Percentiles rank a stretch among this genome's conserved stretches.
phyloP scores from a whole-genome alignment of 176 grass and related monocot genomes.

The Echinochloa phyllopogon region DNA sequence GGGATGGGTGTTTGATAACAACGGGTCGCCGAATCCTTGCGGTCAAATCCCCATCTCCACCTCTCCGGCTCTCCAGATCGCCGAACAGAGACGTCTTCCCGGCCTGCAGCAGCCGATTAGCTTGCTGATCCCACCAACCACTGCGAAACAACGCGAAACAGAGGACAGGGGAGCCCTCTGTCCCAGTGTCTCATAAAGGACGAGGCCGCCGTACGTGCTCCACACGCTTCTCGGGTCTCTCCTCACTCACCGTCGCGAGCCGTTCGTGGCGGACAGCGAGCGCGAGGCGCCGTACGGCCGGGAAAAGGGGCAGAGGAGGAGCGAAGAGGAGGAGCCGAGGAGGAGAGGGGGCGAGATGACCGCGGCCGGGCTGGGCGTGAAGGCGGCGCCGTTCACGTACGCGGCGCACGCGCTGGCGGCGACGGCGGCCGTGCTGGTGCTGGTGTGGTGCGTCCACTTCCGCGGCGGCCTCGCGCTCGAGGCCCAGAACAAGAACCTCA shows the following conservation, averaged over 20 bases:
- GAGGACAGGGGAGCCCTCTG: neutral
- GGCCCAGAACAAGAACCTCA: slow-evolving; percentile 83
- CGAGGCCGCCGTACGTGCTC: neutral
- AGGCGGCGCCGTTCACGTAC: slow-evolving; percentile 75
- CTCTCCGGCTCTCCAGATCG: slow-evolving; percentile 19
- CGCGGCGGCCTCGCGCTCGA: slow-evolving; percentile 83
- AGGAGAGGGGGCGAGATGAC: slow-evolving; percentile 10
- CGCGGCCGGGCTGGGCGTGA: slow-evolving; percentile 42
- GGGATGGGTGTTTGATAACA: neutral
- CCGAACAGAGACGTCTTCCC: slow-evolving; percentile 34
- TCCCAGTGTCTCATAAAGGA: neutral
- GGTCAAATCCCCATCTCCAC: slow-evolving; percentile 27
- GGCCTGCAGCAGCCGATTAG: slow-evolving; percentile 15
- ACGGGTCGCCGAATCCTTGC: neutral
- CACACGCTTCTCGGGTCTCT: slow-evolving; percentile 12
- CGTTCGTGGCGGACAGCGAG: neutral
- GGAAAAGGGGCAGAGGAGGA: neutral
- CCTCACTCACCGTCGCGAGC: neutral
- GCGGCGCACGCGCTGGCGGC: slow-evolving; percentile 66
- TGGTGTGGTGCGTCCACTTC: slow-evolving; percentile 90
- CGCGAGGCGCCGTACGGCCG: neutral
- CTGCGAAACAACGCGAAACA: neutral
- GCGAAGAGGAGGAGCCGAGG: too few relatives aligned
- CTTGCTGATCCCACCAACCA: slow-evolving; percentile 33
- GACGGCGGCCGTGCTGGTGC: slow-evolving; percentile 69